A percentile compares a stretch with the other conserved stretches of the same genome.
phyloP scores from a whole-genome alignment of 495 filamentous ascomycete genomes.

The Neurospora sp. region DNA sequence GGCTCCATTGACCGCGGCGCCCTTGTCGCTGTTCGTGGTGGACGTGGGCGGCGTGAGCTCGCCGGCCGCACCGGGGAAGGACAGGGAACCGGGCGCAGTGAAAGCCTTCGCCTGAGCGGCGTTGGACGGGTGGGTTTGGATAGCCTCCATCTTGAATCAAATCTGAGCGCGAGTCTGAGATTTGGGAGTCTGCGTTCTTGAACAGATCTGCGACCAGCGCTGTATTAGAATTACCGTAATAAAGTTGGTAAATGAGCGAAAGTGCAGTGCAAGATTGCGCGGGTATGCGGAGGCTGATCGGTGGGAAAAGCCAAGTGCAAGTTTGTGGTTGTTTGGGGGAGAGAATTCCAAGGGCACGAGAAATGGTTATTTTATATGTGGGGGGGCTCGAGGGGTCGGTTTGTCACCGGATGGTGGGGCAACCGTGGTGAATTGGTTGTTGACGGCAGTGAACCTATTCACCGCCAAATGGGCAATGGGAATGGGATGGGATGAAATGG shows the following conservation, averaged over 20 bases:
- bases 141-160: slow-evolving; percentile 61
- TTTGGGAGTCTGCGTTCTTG: slow-evolving; percentile 4
- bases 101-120: slow-evolving; percentile 87
- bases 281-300: background rate
- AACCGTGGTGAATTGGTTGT: background rate
- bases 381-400: background rate
- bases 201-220: slow-evolving; percentile 13
- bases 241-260: background rate
- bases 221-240: slow-evolving; percentile 2
- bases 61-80: slow-evolving; percentile 73
- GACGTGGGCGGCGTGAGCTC: slow-evolving; percentile 67
- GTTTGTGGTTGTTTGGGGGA: background rate
- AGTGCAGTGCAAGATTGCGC: background rate
- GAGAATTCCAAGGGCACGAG: background rate
- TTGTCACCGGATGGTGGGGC: background rate
- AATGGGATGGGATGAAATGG: background rate
- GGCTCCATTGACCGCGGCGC: slow-evolving; percentile 44
- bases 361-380: background rate
- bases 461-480: background rate
- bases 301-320: background rate
- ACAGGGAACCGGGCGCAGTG: slow-evolving; percentile 78
- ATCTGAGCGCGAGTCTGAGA: slow-evolving; percentile 8
- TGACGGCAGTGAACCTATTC: background rate
- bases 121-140: slow-evolving; percentile 81
- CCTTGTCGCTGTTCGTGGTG: slow-evolving; percentile 42